These are phyloP conservation scores for Tricholoma saponaceum DNA, from an alignment of 768 basidiomycete species.

Conservation along the genomic window DNA sequence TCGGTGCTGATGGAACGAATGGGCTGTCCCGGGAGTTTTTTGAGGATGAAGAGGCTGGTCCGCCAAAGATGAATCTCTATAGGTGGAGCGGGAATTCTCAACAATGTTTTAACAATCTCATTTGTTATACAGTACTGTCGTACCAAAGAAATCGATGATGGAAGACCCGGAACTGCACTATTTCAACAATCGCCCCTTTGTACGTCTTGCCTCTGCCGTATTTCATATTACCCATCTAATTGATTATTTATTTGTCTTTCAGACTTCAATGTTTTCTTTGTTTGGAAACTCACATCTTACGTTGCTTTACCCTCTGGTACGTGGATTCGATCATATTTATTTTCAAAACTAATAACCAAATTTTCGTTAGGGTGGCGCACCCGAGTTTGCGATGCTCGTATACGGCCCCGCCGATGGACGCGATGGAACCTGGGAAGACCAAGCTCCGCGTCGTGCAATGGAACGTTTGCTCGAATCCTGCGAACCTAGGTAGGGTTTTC, in stretches of 20 bases:
- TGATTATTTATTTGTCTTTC: background rate
- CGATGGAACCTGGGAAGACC: constrained; percentile 25
- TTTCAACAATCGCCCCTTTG: constrained; percentile 23
- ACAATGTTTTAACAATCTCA: background rate
- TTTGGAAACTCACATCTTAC: constrained; percentile 28
- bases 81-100: constrained; percentile 26
- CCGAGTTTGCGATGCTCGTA: constrained; percentile 24
- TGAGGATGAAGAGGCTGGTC: constrained; percentile 18
- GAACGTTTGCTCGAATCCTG: constrained; percentile 23
- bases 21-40: constrained; percentile 36
- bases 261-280: constrained; percentile 31
- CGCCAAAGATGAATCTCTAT: constrained; percentile 35
- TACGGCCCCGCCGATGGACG: constrained; percentile 27
- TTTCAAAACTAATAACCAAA: constrained; percentile 1
- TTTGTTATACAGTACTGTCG: constrained; percentile 26
- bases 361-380: constrained; percentile 30
- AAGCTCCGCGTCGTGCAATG: constrained; percentile 28
- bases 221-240: background rate
- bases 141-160: constrained; percentile 36
- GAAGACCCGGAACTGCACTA: constrained; percentile 34
- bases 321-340: constrained; percentile 4
- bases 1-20: constrained; percentile 52
- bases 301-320: constrained; percentile 29
- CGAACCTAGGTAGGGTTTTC: constrained; percentile 31
- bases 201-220: constrained; percentile 11